Evolutionary conservation across 208 protist species (phyloP).

Genomic region (Leishmania guyanensis): DNA sequence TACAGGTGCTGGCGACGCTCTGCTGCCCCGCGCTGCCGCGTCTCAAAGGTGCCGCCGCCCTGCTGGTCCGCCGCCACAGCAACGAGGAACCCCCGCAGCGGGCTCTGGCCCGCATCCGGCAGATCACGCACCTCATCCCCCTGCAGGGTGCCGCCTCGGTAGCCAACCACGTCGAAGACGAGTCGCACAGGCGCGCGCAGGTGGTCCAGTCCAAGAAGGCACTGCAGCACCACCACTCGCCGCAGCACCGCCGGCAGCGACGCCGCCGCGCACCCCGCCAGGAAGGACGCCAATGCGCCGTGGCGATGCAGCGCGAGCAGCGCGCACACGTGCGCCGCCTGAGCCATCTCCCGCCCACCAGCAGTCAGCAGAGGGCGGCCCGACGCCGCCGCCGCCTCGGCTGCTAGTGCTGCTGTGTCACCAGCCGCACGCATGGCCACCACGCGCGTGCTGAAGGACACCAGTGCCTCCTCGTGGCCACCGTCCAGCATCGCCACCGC

Average conservation of each 20-base stretch:
- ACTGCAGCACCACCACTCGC: constrained; percentile 40
- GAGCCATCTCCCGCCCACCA: constrained; percentile 16
- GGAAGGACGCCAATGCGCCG: neutral
- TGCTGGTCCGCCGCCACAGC: constrained; percentile 17
- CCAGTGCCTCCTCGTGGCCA: constrained; percentile 34
- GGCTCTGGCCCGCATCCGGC: neutral
- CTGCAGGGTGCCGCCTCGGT: constrained; percentile 1
- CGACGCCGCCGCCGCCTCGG: constrained; percentile 21
- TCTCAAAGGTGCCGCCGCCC: constrained; percentile 33
- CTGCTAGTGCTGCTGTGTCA: neutral
- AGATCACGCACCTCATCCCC: neutral
- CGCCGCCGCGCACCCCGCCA: constrained; percentile 1
- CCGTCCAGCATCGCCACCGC: constrained; percentile 70
- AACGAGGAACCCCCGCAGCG: neutral
- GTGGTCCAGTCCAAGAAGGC: constrained; percentile 55
- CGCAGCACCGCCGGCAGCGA: constrained; percentile 26
- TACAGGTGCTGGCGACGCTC: constrained; percentile 44
- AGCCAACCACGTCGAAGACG: constrained; percentile 57
- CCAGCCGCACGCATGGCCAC: constrained; percentile 20
- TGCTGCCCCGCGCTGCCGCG: constrained; percentile 29
- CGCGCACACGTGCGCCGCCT: constrained; percentile 21
- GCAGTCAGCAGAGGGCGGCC: constrained; percentile 9
- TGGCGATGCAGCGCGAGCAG: neutral
- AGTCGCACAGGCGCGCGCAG: constrained; percentile 67
- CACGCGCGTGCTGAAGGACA: constrained; percentile 33